Conservation (phyloP, 768 basidiomycete genomes). For the Suillus tomentosus region DNA sequence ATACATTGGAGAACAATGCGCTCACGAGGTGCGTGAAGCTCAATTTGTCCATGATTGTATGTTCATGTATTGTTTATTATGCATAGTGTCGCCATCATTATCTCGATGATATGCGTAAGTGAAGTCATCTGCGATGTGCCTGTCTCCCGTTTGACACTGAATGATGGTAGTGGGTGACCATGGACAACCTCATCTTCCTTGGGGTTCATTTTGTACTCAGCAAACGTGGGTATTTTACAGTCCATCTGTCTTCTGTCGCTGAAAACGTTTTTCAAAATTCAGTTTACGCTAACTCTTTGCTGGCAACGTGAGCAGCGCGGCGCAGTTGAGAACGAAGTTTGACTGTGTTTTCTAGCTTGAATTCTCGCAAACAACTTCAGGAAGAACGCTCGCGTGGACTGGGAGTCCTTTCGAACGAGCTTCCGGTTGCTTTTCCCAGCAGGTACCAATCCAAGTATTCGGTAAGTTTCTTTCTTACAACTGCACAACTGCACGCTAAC, state of each 20-base stretch:
- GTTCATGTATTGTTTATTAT: slow-evolving; percentile 16
- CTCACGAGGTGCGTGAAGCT: slow-evolving; percentile 42
- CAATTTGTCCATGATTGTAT: background rate
- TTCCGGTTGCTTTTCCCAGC: slow-evolving; percentile 28
- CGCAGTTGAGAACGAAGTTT: background rate
- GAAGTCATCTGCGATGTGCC: background rate
- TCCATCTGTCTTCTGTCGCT: background rate
- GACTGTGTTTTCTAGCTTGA: slow-evolving; percentile 29
- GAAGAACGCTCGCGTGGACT: slow-evolving; percentile 25
- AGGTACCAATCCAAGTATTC: slow-evolving; percentile 15
- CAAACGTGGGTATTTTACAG: slow-evolving; percentile 39
- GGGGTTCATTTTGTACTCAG: slow-evolving; percentile 55
- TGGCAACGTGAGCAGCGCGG: slow-evolving; percentile 38
- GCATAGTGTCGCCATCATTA: slow-evolving; percentile 38
- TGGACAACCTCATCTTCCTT: slow-evolving; percentile 54
- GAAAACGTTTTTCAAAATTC: background rate
- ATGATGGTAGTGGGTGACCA: slow-evolving; percentile 42
- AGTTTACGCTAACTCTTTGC: slow-evolving; percentile 55
- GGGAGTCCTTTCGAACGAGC: slow-evolving; percentile 28
- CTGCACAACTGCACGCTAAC: background rate
- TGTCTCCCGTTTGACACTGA: background rate
- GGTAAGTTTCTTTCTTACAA: background rate
- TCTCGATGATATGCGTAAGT: slow-evolving; percentile 46
- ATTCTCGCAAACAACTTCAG: slow-evolving; percentile 38
- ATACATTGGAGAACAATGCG: slow-evolving; percentile 55